Evolutionary conservation across 768 basidiomycete species (phyloP).

Genomic region (Leucosporidium scottii): DNA sequence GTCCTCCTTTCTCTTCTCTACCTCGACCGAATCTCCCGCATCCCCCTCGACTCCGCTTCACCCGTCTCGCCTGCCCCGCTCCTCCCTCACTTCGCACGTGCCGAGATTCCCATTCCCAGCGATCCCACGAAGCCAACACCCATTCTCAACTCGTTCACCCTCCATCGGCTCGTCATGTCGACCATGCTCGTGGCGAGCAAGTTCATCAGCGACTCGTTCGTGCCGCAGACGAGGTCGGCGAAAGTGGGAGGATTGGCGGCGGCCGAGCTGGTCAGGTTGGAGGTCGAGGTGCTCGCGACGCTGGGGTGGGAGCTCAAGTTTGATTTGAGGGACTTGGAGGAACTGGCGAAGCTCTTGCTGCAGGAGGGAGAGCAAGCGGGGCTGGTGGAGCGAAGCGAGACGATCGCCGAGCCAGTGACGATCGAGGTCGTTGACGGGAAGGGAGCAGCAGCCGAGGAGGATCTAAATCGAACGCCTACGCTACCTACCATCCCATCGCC

Average conservation of each 20-base stretch:
- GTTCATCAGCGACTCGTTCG: constrained; percentile 25
- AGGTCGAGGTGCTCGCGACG: constrained; percentile 26
- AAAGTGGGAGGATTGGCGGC: constrained; percentile 32
- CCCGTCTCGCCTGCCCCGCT: not conserved
- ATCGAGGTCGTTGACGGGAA: not conserved
- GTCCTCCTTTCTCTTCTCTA: constrained; percentile 32
- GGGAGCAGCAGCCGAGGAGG: not conserved
- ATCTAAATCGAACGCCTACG: too few relatives aligned
- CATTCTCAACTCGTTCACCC: constrained; percentile 28
- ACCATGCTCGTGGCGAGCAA: constrained; percentile 26
- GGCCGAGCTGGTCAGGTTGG: constrained; percentile 27
- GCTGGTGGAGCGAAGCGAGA: not conserved
- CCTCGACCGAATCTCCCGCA: constrained; percentile 34
- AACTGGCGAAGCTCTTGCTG: not conserved
- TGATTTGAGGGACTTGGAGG: constrained; percentile 7
- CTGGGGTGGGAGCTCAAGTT: constrained; percentile 19
- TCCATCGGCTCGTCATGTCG: constrained; percentile 32
- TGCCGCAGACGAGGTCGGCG: constrained; percentile 23
- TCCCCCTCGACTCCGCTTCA: constrained; percentile 1
- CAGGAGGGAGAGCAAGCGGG: not conserved
- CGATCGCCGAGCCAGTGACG: not conserved
- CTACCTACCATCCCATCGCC: too few relatives aligned
- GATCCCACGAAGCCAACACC: constrained; percentile 8
- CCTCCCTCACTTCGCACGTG: not conserved
- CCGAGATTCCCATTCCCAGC: not conserved